Percentiles rank a stretch among this genome's conserved stretches.
These are phyloP conservation scores for Erodium chrysanthum DNA, from an alignment of 441 rosid species.

Conservation along the genomic window DNA sequence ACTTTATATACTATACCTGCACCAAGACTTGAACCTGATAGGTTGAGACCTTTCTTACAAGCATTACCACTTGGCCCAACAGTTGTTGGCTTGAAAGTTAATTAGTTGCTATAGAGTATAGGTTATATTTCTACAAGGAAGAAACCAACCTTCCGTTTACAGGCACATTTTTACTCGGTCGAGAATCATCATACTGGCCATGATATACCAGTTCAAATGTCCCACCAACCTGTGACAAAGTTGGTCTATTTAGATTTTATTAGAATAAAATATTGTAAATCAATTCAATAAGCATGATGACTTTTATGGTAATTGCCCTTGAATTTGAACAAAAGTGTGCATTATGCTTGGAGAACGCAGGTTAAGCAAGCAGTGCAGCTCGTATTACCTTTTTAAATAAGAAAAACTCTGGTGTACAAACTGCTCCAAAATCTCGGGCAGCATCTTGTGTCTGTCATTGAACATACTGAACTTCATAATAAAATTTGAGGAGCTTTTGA, in stretches of 20 bases:
- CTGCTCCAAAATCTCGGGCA: slow-evolving; percentile 67
- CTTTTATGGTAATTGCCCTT: background rate
- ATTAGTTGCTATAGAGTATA: too few species aligned
- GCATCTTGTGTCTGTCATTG: slow-evolving; percentile 62
- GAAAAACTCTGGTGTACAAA: slow-evolving; percentile 81
- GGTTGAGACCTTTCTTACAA: too few species aligned
- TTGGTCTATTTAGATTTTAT: too few species aligned
- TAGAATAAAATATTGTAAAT: too few species aligned
- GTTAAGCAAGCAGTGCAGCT: slow-evolving; percentile 1
- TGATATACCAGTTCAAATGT: slow-evolving; percentile 87
- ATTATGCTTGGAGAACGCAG: background rate
- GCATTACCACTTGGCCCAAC: too few species aligned
- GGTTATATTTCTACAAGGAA: too few species aligned
- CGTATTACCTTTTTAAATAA: slow-evolving; percentile 60
- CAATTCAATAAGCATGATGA: slow-evolving; percentile 7
- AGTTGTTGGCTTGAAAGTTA: background rate
- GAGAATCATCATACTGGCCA: slow-evolving; percentile 84
- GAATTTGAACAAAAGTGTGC: background rate
- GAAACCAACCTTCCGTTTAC: slow-evolving; percentile 61
- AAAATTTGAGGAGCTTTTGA: background rate
- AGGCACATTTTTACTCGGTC: slow-evolving; percentile 55
- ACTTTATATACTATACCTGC: too few species aligned
- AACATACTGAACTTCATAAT: slow-evolving; percentile 9
- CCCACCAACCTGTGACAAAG: slow-evolving; percentile 54
- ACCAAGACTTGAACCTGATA: too few species aligned